phyloP scores from a whole-genome alignment of 257 asterid genomes.

The Solanum neorickii region DNA sequence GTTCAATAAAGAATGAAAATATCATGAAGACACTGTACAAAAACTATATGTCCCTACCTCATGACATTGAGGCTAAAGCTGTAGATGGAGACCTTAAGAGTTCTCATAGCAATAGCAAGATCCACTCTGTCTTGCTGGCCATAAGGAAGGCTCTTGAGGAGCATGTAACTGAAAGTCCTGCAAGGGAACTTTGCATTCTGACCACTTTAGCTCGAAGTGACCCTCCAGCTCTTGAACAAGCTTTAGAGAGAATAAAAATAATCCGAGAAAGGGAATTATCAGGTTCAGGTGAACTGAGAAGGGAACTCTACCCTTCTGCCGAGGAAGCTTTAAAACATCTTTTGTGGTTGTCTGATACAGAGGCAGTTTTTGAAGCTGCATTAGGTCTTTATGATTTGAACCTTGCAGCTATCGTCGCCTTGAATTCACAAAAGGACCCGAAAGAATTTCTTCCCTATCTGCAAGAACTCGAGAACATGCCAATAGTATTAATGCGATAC shows the following conservation, averaged over 20 bases:
- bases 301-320: constrained; percentile 53
- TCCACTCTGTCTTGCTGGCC: constrained; percentile 45
- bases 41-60: constrained; percentile 29
- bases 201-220: constrained; percentile 80
- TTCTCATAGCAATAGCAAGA: constrained; percentile 35
- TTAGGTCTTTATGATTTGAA: constrained; percentile 93
- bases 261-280: constrained; percentile 79
- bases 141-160: constrained; percentile 82
- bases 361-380: constrained; percentile 86
- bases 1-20: constrained; percentile 67
- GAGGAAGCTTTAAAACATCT: constrained; percentile 96
- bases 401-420: constrained; percentile 94
- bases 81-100: constrained; percentile 18
- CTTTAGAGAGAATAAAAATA: constrained; percentile 65
- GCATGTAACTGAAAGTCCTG: constrained; percentile 52
- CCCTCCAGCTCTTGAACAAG: constrained; percentile 88
- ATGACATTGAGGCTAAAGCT: constrained; percentile 16
- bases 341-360: constrained; percentile 79
- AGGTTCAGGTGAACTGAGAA: constrained; percentile 38
- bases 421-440: constrained; percentile 92
- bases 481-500: constrained; percentile 58
- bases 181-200: constrained; percentile 88
- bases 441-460: constrained; percentile 94
- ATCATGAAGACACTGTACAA: constrained; percentile 68
- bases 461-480: constrained; percentile 68